phyloP scores from a whole-genome alignment of 139 green algal species.

The Nannochloris sp. region DNA sequence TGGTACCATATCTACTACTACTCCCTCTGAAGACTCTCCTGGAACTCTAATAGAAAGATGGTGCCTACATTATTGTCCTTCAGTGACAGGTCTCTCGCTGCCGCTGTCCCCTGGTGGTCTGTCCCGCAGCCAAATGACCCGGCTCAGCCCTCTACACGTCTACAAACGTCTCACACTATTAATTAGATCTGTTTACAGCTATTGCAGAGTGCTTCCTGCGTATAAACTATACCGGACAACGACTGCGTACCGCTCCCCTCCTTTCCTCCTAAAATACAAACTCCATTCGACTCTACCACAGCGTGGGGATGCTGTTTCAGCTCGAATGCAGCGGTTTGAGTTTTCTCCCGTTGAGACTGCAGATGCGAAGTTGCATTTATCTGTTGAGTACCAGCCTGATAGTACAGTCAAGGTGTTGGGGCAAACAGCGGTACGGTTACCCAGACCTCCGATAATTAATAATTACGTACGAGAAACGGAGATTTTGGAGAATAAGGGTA shows the following conservation, averaged over 20 bases:
- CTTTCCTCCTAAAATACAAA: constrained; percentile 25
- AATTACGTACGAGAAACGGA: constrained; percentile 28
- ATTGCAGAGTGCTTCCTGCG: constrained; percentile 61
- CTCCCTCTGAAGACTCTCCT: not conserved
- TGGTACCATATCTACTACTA: not conserved
- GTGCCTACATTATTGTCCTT: constrained; percentile 35
- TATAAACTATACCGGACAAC: constrained; percentile 54
- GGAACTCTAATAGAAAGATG: constrained; percentile 55
- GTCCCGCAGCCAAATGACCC: constrained; percentile 16
- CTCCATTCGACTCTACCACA: constrained; percentile 24
- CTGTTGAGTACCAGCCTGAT: constrained; percentile 46
- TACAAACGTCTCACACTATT: constrained; percentile 59
- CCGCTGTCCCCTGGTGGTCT: constrained; percentile 10
- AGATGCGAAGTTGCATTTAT: constrained; percentile 34
- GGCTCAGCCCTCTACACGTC: constrained; percentile 31
- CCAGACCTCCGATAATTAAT: constrained; percentile 34
- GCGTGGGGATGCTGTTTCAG: not conserved
- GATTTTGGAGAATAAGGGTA: not conserved
- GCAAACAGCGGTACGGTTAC: constrained; percentile 21
- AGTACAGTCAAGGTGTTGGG: constrained; percentile 37
- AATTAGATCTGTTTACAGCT: constrained; percentile 59
- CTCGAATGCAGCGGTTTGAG: constrained; percentile 30
- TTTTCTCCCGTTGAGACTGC: constrained; percentile 58
- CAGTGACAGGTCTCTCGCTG: not conserved
- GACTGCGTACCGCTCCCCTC: constrained; percentile 4